Evolutionary conservation across 2,329 filamentous ascomycete genomes (phyloP).

Genomic region (Ophiostoma perfectum): DNA sequence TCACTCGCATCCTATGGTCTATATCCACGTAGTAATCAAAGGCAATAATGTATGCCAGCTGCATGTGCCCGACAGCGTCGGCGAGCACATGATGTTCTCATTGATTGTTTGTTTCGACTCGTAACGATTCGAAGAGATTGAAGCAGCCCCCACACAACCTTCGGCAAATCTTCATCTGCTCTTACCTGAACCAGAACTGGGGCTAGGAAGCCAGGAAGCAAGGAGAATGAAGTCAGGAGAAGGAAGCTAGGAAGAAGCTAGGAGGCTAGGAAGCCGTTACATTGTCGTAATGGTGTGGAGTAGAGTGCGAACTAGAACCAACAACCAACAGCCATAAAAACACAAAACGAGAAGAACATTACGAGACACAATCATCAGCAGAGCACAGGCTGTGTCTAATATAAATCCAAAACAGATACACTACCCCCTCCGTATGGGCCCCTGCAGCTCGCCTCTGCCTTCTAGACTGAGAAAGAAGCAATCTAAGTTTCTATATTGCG

Average conservation of each 20-base stretch:
- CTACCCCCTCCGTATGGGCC: background rate
- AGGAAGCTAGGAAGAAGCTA: background rate
- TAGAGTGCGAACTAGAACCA: background rate
- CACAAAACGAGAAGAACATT: background rate
- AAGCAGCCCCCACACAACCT: background rate
- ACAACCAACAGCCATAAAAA: slow-evolving; percentile 11
- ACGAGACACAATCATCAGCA: background rate
- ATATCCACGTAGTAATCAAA: background rate
- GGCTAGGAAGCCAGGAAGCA: background rate
- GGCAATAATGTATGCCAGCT: background rate
- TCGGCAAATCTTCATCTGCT: background rate
- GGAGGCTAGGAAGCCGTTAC: slow-evolving; percentile 13
- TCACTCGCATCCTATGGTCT: too few species aligned
- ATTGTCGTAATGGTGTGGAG: slow-evolving; percentile 17
- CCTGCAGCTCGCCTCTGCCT: slow-evolving; percentile 24
- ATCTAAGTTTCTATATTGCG: background rate
- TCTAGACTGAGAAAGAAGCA: slow-evolving; percentile 20
- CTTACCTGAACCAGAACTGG: background rate
- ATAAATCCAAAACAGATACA: slow-evolving; percentile 1
- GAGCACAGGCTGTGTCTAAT: background rate
- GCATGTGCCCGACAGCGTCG: background rate
- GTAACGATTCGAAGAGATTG: background rate
- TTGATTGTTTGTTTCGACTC: background rate
- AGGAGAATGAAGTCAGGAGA: background rate
- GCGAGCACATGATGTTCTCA: background rate